Evolutionary conservation across 345 rosid genomes (phyloP).

Genomic region (Acer campestre): DNA sequence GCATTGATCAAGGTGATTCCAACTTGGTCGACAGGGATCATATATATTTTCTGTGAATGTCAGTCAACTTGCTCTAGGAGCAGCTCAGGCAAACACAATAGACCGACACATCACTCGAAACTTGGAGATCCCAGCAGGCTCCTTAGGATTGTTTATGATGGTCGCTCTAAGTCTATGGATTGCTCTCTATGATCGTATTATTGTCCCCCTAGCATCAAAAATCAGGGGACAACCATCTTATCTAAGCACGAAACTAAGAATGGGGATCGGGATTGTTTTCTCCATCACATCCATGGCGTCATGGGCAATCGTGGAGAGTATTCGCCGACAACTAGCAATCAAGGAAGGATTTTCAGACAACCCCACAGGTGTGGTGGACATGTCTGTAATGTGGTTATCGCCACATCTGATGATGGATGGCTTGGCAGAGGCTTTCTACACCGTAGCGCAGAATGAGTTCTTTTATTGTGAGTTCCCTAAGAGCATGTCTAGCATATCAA

Average conservation of each 20-base stretch:
- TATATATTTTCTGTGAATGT: slow-evolving; percentile 35
- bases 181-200: slow-evolving; percentile 39
- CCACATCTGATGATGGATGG: slow-evolving; percentile 41
- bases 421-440: slow-evolving; percentile 45
- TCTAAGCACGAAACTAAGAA: slow-evolving; percentile 45
- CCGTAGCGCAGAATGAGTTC: slow-evolving; percentile 50
- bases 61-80: slow-evolving; percentile 40
- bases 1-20: slow-evolving; percentile 49
- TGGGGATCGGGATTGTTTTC: slow-evolving; percentile 47
- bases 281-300: slow-evolving; percentile 33
- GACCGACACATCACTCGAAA: slow-evolving; percentile 47
- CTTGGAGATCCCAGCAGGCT: slow-evolving; percentile 60
- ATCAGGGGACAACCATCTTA: slow-evolving; percentile 32
- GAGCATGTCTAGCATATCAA: slow-evolving; percentile 53
- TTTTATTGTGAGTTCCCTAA: slow-evolving; percentile 56
- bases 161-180: slow-evolving; percentile 40
- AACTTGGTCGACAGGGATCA: slow-evolving; percentile 57
- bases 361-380: slow-evolving; percentile 25
- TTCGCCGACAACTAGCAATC: slow-evolving; percentile 33
- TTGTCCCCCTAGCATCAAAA: slow-evolving; percentile 44
- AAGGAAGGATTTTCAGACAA: slow-evolving; percentile 30
- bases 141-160: slow-evolving; percentile 40
- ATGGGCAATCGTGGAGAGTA: slow-evolving; percentile 42
- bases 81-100: slow-evolving; percentile 51
- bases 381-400: slow-evolving; percentile 57